Percentiles rank a stretch among this genome's conserved stretches.
Conservation (phyloP, 2,329 filamentous ascomycete genomes). For the Cladobotryum mycophilum region DNA sequence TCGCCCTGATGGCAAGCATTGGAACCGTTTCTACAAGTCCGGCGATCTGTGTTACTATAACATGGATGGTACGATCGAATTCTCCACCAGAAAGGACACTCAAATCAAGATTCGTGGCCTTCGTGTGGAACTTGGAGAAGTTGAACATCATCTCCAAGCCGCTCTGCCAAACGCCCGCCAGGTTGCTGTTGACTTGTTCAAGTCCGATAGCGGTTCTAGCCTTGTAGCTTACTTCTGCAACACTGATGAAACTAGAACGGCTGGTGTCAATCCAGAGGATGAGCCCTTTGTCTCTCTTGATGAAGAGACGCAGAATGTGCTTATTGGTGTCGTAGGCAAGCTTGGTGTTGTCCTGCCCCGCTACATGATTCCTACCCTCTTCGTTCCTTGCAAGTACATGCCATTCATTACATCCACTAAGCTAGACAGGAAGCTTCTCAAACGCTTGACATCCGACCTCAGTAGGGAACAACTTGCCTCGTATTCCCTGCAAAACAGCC, state of each 20-base stretch:
- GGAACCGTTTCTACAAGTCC: not conserved
- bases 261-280: not conserved
- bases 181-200: conserved; percentile 2
- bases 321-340: not conserved
- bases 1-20: not conserved
- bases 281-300: not conserved
- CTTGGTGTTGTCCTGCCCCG: not conserved
- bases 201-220: no score
- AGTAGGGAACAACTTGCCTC: not conserved
- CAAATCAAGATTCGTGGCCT: conserved; percentile 8
- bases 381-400: conserved; percentile 8
- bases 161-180: not conserved
- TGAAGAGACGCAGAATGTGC: not conserved
- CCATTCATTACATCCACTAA: conserved; percentile 8
- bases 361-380: conserved; percentile 9
- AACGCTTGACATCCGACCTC: not conserved
- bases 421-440: conserved; percentile 4
- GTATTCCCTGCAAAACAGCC: not conserved
- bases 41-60: conserved; percentile 8
- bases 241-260: not conserved
- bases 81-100: conserved; percentile 1
- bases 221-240: conserved; percentile 2
- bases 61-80: conserved; percentile 3
- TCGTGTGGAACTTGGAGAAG: conserved; percentile 7
- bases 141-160: conserved; percentile 4